Evolutionary conservation across 2,329 filamentous ascomycete species (phyloP).

Genomic region (Penicillium sp.): DNA sequence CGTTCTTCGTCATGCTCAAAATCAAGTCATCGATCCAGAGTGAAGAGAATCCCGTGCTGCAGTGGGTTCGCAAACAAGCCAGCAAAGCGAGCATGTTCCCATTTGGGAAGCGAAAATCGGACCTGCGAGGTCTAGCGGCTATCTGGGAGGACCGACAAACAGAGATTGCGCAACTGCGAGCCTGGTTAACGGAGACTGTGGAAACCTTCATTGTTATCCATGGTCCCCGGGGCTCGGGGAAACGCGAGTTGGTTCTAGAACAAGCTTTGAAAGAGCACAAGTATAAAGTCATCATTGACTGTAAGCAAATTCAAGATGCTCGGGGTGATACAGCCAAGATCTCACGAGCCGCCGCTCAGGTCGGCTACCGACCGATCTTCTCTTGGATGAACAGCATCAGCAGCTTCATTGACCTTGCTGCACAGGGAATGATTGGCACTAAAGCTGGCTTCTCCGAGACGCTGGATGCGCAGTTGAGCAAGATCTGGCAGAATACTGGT

Average conservation of each 20-base stretch:
- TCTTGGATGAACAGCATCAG: conserved; percentile 95
- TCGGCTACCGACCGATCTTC: conserved; percentile 90
- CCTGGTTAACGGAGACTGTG: conserved; percentile 81
- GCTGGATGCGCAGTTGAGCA: conserved; percentile 79
- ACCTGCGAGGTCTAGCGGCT: conserved; percentile 69
- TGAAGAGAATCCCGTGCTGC: conserved; percentile 68
- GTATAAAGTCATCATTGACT: conserved; percentile 83
- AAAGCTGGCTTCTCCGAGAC: conserved; percentile 95
- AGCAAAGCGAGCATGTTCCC: conserved; percentile 46
- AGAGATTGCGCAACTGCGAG: conserved; percentile 76
- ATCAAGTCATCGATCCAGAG: conserved; percentile 74
- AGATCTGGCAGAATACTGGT: conserved; percentile 83
- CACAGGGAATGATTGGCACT: conserved; percentile 88
- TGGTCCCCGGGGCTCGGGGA: conserved; percentile 86
- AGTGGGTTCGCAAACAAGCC: conserved; percentile 73
- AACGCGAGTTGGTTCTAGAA: conserved; percentile 81
- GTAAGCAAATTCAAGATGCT: conserved; percentile 88
- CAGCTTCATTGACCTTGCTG: conserved; percentile 86
- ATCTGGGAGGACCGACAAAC: conserved; percentile 85
- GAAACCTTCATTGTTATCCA: conserved; percentile 94
- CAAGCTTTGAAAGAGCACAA: conserved; percentile 73
- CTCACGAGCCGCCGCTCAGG: conserved; percentile 71
- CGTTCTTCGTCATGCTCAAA: conserved; percentile 86
- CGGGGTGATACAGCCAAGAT: conserved; percentile 85
- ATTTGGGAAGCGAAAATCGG: conserved; percentile 48